These are phyloP conservation scores for Starmerella roubikii DNA, from an alignment of 805 yeast genomes.

Conservation along the genomic window DNA sequence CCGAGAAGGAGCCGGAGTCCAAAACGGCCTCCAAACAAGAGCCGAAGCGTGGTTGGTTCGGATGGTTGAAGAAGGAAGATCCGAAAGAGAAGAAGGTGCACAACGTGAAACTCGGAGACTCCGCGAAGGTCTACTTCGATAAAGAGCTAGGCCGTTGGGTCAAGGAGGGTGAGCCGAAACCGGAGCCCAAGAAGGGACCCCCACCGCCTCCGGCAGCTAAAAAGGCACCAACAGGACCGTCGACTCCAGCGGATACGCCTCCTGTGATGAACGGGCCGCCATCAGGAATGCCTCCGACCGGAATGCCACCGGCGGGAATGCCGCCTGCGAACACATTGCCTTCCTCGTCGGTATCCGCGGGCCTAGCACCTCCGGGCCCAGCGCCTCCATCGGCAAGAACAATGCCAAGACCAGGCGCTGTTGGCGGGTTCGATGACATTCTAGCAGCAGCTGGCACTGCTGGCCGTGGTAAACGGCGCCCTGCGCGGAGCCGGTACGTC, in stretches of 20 bases:
- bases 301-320: conserved; percentile 12
- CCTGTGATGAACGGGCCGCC: conserved; percentile 8
- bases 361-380: too few relatives aligned
- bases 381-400: too few relatives aligned
- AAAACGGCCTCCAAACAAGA: conserved; percentile 5
- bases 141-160: conserved; percentile 81
- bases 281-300: conserved; percentile 9
- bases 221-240: conserved; percentile 1
- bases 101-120: conserved; percentile 56
- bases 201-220: conserved; percentile 48
- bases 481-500: conserved; percentile 21
- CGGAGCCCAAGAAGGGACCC: conserved; percentile 36
- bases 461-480: conserved; percentile 7
- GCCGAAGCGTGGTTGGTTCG: conserved; percentile 30
- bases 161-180: conserved; percentile 42
- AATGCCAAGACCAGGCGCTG: conserved; percentile 1
- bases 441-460: conserved; percentile 20
- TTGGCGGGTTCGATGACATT: conserved; percentile 36
- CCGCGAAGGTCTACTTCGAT: conserved; percentile 64
- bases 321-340: conserved; percentile 21
- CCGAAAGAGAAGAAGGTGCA: conserved; percentile 54
- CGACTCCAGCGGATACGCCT: conserved; percentile 3
- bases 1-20: background rate
- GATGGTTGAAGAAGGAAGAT: conserved; percentile 47
- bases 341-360: too few relatives aligned